phyloP scores from a whole-genome alignment of 208 protist species.

The Acanthamoeba lenticulata region DNA sequence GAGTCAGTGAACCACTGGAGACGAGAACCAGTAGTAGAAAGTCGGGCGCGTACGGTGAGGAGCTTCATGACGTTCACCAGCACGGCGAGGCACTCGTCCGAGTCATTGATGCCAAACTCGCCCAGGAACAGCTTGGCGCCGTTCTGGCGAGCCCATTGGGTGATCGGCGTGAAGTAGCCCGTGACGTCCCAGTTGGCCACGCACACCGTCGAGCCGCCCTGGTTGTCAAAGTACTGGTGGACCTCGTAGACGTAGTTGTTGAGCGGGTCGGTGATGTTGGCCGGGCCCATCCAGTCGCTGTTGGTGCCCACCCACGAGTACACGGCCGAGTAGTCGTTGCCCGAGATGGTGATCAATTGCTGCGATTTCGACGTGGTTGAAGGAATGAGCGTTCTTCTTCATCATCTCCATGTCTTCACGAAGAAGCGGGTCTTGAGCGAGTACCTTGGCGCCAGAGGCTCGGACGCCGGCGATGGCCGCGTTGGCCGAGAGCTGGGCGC shows the following conservation, averaged over 20 bases:
- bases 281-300: neutral
- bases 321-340: neutral
- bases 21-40: too few species aligned
- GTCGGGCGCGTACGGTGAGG: too few species aligned
- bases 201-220: neutral
- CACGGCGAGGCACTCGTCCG: neutral
- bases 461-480: neutral
- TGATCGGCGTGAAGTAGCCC: neutral
- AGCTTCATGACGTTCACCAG: neutral
- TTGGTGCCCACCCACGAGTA: neutral
- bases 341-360: neutral
- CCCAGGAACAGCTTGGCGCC: neutral
- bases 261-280: neutral
- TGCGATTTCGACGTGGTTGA: too few species aligned
- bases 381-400: too few species aligned
- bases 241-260: neutral
- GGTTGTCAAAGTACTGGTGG: neutral
- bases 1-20: too few species aligned
- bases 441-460: neutral
- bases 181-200: neutral
- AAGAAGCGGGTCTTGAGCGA: too few species aligned
- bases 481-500: neutral
- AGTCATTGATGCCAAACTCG: slow-evolving; percentile 13
- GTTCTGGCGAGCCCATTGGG: neutral
- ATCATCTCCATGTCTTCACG: too few species aligned